Conservation (phyloP, 2,329 filamentous ascomycete genomes). For the Plectosphaerella cucumerina region DNA sequence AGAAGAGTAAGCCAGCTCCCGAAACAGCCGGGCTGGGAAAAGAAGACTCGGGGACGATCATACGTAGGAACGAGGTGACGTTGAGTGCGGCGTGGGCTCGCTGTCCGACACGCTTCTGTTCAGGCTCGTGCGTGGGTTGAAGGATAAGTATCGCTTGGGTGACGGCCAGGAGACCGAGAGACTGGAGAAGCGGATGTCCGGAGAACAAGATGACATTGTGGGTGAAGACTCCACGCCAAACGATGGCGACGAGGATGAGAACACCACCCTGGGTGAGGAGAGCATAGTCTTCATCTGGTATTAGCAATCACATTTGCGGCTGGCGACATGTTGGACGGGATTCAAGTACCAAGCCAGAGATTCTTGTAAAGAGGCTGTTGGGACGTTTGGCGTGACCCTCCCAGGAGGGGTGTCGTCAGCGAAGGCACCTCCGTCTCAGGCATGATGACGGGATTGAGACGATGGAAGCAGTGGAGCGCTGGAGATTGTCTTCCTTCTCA, state of each 20-base stretch:
- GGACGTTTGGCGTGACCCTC: slow-evolving; percentile 64
- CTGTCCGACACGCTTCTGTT: slow-evolving; percentile 64
- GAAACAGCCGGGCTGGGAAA: no score
- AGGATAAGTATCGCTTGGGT: slow-evolving; percentile 78
- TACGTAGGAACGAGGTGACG: slow-evolving; percentile 54
- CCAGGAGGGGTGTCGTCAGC: slow-evolving; percentile 33
- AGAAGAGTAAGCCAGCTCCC: no score
- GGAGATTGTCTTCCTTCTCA: no score
- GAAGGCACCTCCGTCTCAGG: background rate
- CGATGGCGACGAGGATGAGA: slow-evolving; percentile 67
- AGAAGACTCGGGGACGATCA: no score
- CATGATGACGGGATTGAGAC: background rate
- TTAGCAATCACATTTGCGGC: background rate
- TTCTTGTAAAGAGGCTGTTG: slow-evolving; percentile 56
- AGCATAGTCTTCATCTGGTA: slow-evolving; percentile 62
- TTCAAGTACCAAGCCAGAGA: slow-evolving; percentile 63
- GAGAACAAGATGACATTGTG: slow-evolving; percentile 76
- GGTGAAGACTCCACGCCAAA: slow-evolving; percentile 75
- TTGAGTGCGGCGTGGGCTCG: slow-evolving; percentile 68
- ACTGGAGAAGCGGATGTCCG: slow-evolving; percentile 73
- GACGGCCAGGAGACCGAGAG: slow-evolving; percentile 66
- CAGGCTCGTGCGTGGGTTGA: slow-evolving; percentile 76
- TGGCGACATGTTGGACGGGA: slow-evolving; percentile 2
- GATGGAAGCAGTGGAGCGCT: no score
- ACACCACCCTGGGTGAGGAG: slow-evolving; percentile 75